phyloP scores from a whole-genome alignment of 75 land plant species.

The Cupressus sempervirens region DNA sequence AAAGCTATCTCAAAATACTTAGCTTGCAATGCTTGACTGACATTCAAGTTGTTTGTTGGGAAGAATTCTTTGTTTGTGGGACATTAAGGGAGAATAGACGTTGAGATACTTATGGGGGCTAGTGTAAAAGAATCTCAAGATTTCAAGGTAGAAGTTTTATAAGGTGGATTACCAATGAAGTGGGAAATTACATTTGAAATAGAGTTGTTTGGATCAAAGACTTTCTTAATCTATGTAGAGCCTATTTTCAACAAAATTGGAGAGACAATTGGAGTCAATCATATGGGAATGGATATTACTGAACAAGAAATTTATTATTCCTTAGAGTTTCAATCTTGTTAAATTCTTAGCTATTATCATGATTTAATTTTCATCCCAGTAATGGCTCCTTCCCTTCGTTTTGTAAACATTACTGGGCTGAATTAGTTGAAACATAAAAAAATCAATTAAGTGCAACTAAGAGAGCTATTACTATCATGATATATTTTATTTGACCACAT shows the following conservation, averaged over 20 bases:
- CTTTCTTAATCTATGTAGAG: constrained; percentile 76
- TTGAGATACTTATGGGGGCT: constrained; percentile 67
- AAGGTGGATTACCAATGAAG: constrained; percentile 60
- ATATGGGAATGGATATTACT: constrained; percentile 81
- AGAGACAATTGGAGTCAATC: constrained; percentile 77
- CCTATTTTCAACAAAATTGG: constrained; percentile 78
- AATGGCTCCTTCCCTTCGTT: background rate
- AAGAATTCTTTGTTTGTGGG: constrained; percentile 39
- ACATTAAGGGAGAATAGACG: constrained; percentile 80
- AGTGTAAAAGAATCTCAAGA: constrained; percentile 67
- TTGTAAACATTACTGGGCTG: background rate
- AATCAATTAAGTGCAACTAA: background rate
- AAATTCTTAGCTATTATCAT: background rate
- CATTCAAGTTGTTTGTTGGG: background rate
- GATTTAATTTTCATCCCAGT: background rate
- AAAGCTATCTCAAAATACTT: background rate
- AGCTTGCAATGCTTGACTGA: constrained; percentile 5
- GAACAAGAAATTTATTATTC: constrained; percentile 51
- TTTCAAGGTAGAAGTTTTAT: constrained; percentile 76
- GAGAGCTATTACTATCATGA: background rate
- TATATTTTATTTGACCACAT: background rate
- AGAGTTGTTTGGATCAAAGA: constrained; percentile 71
- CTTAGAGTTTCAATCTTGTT: background rate
- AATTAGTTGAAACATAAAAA: background rate
- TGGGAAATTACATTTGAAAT: constrained; percentile 77